Base-by-base conservation (phyloP, 2,329 filamentous ascomycete genomes). In the Xylaria sp. region DNA sequence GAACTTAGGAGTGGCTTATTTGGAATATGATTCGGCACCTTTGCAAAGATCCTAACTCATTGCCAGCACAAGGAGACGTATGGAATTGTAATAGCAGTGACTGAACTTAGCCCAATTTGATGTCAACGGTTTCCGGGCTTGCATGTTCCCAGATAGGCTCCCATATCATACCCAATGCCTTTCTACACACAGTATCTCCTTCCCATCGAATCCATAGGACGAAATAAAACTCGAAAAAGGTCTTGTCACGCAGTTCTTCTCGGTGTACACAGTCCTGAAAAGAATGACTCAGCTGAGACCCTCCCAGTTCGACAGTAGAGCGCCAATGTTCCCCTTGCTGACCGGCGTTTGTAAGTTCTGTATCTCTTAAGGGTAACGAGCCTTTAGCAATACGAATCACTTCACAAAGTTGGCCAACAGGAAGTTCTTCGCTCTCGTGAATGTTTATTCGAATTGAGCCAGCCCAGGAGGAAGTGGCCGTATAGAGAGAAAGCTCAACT, bases 201-300 rank as follows among this genome's bases (percentile, higher is more conserved):
- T 67, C 59, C 59, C 59, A 66, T 6, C 52, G 52, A 8, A 62
- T 62, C 52, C 52, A 66, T 46, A 66, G 25, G 15, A 67, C 54
- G 18, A 67, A 67, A 46, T 54, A 54, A 20, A 67, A 63, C n/a
- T 63, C 44, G 12, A 63, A 67, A 18, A 25, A 15, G 25, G 1
- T 48, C 46, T 58, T 15, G 0, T 25, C 48, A 1, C 12, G 5
- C 34, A 67, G 37, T 37, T 67, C 59, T 34, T 32, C 20, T 2
- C 59, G 34, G 18, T 20, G n/a, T 2, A 28, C 25, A 25, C 37
- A 52, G n/a, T 46, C 18, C 32, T 18, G 20, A 20, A 67, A 48
- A 2, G 46, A 52, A 13, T 23, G 20, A 25, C 12, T 52, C 23
- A 7, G 13, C 9, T 41, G 46, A 20, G 6, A 3, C 3, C 1